Base-by-base conservation (phyloP, 768 basidiomycete species). In the Amanita rimosa region DNA sequence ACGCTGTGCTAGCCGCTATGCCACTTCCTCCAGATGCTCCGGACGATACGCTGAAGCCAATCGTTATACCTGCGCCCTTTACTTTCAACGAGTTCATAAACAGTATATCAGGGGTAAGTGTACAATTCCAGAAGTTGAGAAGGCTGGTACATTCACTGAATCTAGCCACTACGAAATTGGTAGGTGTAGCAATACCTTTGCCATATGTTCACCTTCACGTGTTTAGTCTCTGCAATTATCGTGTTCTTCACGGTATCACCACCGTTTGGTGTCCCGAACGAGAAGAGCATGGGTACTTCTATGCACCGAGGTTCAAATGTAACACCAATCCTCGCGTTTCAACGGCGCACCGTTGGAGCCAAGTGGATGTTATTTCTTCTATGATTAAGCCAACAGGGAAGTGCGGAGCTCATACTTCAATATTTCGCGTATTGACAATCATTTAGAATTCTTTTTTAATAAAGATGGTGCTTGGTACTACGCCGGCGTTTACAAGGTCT, bases 381-480 rank as follows among this genome's bases (percentile, higher is more conserved):
- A 72, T 85, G 69, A 72, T 60, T 54, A 74, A 75, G 52, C 76
- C 82, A 3, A 85, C 80, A 42, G 86, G 85, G 78, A 53, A 51
- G 64, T 6, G 10, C 2, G 6, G 17, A 14, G 42, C 22, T 47
- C 22, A 17, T 10, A 11, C 14, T 13, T 22, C 5, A 19, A 10
- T 44, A 1, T 19, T 17, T 19, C 17, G 14, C 17, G 17, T 10
- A 39, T 27, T 45, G 33, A 39, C 40, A 17, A 3, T 26, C 27
- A 24, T 4, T 14, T 50, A 86, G 86, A 89, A 58, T 89, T 84
- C 53, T 89, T 89, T 62, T 89, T 79, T 55, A 83, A 80, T 62
- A 86, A 80, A 60, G 83, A 86, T 48, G 83, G 81, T 6, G 75
- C 77, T 51, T 89, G 84, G 83, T 89, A 88, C 60, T 89, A 89